Evolutionary conservation across 2,329 filamentous ascomycete species (phyloP), one percentile per base, ranked within the genome.

Genomic region (Colletotrichum endophyticum): DNA sequence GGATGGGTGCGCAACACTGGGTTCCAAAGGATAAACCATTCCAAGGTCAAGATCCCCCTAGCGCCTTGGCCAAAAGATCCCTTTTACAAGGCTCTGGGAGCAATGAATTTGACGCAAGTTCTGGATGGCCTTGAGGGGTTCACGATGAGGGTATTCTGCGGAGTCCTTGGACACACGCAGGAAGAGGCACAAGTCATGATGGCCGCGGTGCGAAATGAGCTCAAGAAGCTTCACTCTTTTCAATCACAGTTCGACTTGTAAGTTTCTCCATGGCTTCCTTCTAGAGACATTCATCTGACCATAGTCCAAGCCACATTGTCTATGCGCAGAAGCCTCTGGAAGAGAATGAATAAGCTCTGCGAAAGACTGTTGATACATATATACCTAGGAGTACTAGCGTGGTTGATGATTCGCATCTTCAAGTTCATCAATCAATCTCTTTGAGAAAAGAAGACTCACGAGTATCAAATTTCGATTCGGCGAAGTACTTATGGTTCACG

Each of bases 11-110:
- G 75, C 6, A 81, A 83, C 6, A 80, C 81, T 3, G 87, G 87
- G 0, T 89, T 88, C 71, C 63, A 76, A 1, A 75, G 83, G 22
- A 75, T 86, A 15, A 81, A 79, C 1, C 81, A 85, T 69, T 77
- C 79, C 5, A 61, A 61, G n/a, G 16, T 30, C 9, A 30, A n/a
- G 6, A 30, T 61, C 19, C 57, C 28, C 2, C 2, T 62, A 2
- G 28, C 27, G n/a, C 57, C 19, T 19, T 62, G 28, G 57, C 57
- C 28, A 12, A 34, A 32, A 30, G 57, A 62, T 22, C 28, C 28
- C 15, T 12, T 13, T 27, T n/a, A 32, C 19, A 32, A 62, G 28
- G 16, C 11, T 4, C 57, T 62, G 7, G 28, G 28, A 2, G 9
- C 16, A 30, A 34, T 62, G 57, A 85, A 84, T 39, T 66, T 78